Conservation (phyloP, 441 rosid genomes). For the Aquilaria agallochum region DNA sequence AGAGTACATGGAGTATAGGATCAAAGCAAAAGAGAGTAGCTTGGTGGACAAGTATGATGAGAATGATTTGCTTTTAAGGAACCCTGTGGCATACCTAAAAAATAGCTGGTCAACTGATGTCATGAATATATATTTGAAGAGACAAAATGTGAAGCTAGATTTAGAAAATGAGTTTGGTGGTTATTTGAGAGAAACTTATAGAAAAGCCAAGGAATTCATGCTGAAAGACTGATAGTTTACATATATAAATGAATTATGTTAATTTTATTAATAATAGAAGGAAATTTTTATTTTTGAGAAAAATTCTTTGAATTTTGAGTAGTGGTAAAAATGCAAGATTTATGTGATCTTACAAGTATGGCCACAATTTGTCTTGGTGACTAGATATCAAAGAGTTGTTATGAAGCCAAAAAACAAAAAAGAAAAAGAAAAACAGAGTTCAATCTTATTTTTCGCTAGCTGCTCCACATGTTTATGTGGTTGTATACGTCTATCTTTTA, state of each 20-base stretch:
- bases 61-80: constrained; percentile 37
- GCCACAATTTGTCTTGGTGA: too few relatives aligned
- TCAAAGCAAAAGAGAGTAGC: constrained; percentile 43
- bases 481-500: too few relatives aligned
- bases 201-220: constrained; percentile 39
- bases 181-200: constrained; percentile 27
- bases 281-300: too few relatives aligned
- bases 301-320: too few relatives aligned
- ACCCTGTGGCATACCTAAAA: constrained; percentile 33
- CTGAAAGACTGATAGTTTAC: constrained; percentile 17
- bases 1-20: constrained; percentile 38
- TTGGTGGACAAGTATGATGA: constrained; percentile 36
- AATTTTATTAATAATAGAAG: too few relatives aligned
- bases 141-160: constrained; percentile 49
- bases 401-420: too few relatives aligned
- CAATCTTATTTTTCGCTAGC: too few relatives aligned
- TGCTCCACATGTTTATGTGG: too few relatives aligned
- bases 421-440: too few relatives aligned
- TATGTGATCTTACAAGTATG: too few relatives aligned
- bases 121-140: constrained; percentile 55
- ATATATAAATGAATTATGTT: neutral
- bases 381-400: too few relatives aligned
- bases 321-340: too few relatives aligned
- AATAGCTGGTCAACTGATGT: constrained; percentile 26
- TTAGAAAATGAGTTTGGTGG: constrained; percentile 28